Evolutionary conservation across 306 rosid genomes (phyloP).

Genomic region (Vigna hirtella): DNA sequence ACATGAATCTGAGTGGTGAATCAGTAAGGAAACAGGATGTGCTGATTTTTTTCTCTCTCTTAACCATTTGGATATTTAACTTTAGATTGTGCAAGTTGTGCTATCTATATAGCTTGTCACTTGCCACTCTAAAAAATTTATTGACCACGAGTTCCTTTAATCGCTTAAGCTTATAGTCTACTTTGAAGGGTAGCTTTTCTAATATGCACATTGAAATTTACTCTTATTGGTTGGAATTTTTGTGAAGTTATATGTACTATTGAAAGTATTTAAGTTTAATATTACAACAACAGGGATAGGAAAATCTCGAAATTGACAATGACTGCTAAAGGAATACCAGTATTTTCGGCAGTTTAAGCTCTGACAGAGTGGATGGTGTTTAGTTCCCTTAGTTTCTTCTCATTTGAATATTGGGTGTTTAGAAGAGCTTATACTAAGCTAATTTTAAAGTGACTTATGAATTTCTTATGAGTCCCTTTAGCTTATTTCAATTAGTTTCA

Average conservation of each 20-base stretch:
- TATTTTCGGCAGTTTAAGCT: conserved; percentile 4
- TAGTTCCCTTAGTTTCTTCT: not conserved
- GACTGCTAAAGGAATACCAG: conserved; percentile 6
- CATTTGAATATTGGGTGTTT: not conserved
- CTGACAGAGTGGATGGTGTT: too few species aligned
- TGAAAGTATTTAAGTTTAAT: not conserved
- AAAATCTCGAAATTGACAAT: conserved; percentile 30
- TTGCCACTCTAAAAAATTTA: not conserved
- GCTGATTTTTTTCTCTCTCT: not conserved
- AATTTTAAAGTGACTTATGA: not conserved
- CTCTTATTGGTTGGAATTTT: not conserved
- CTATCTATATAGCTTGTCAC: conserved; percentile 13
- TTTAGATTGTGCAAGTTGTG: conserved; percentile 20
- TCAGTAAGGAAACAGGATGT: conserved; percentile 66
- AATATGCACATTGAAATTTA: conserved; percentile 8
- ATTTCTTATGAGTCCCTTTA: not conserved
- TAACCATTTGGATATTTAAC: not conserved
- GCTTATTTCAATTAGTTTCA: not conserved
- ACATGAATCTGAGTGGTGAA: conserved; percentile 96
- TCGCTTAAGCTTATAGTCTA: conserved; percentile 16
- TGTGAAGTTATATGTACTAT: not conserved
- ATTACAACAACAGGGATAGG: not conserved
- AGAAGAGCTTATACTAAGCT: not conserved
- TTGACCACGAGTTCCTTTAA: conserved; percentile 19
- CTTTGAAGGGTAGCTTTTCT: conserved; percentile 22